Percentiles rank a stretch among this genome's conserved stretches.
These are phyloP conservation scores for Fusarium sp. DNA, from an alignment of 2,329 filamentous ascomycete species.

Conservation along the genomic window DNA sequence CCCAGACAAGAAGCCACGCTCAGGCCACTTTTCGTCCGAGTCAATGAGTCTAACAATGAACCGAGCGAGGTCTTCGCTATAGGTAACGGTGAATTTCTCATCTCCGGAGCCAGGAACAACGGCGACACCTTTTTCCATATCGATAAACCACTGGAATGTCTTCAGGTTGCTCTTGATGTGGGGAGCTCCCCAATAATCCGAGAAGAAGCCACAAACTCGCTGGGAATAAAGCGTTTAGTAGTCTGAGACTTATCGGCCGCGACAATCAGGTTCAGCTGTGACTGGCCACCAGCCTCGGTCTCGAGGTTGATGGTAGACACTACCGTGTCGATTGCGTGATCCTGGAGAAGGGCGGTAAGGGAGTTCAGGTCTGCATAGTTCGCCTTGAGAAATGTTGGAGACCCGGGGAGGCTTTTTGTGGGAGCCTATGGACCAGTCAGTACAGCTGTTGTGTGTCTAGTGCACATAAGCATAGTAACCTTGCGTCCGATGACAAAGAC, in stretches of 20 bases:
- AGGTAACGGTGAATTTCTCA: background rate
- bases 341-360: background rate
- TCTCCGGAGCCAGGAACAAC: background rate
- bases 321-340: background rate
- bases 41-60: background rate
- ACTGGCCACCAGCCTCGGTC: background rate
- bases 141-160: background rate
- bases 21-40: background rate
- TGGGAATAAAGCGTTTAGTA: background rate
- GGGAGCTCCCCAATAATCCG: background rate
- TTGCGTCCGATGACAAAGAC: background rate
- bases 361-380: background rate
- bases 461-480: too few relatives aligned
- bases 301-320: background rate
- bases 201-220: background rate
- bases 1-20: background rate
- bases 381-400: background rate
- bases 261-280: background rate
- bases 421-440: too few relatives aligned
- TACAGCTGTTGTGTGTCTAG: too few relatives aligned
- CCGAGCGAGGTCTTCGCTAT: background rate
- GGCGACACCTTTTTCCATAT: background rate
- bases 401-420: background rate
- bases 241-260: background rate
- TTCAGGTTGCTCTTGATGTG: background rate